Percentiles rank a stretch among this genome's conserved stretches.
These are phyloP conservation scores for Ogataea philodendri DNA, from an alignment of 805 yeast genomes.

Conservation along the genomic window DNA sequence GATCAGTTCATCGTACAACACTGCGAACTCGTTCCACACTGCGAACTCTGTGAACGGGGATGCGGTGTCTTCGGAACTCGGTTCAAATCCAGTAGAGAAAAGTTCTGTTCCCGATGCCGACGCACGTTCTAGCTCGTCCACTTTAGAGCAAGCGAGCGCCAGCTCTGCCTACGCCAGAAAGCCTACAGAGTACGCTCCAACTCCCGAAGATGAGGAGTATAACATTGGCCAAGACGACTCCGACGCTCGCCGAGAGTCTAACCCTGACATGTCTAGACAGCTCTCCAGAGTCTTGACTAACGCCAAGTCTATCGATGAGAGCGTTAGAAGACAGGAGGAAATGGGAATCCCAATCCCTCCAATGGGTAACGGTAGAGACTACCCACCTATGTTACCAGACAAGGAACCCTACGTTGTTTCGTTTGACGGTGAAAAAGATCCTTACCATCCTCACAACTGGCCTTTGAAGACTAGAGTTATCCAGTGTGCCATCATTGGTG, in stretches of 20 bases:
- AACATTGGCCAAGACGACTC: slow-evolving; percentile 4
- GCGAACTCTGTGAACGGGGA: slow-evolving; percentile 7
- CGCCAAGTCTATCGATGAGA: slow-evolving; percentile 30
- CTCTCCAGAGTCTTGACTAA: slow-evolving; percentile 45
- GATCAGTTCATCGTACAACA: slow-evolving; percentile 15
- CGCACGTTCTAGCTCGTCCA: slow-evolving; percentile 1
- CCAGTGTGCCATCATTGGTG: slow-evolving; percentile 47
- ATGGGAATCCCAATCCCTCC: slow-evolving; percentile 42
- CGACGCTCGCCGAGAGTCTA: slow-evolving; percentile 17
- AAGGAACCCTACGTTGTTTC: slow-evolving; percentile 60
- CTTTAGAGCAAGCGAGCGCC: slow-evolving; percentile 11
- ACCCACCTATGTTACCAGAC: slow-evolving; percentile 60
- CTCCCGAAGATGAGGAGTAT: slow-evolving; percentile 3
- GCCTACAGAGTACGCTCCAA: slow-evolving; percentile 14
- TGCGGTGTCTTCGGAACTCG: not conserved
- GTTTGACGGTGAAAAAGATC: slow-evolving; percentile 78
- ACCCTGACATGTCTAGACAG: slow-evolving; percentile 20
- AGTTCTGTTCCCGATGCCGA: not conserved
- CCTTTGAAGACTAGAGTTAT: slow-evolving; percentile 43
- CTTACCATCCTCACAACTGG: slow-evolving; percentile 81
- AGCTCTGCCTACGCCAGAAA: slow-evolving; percentile 7
- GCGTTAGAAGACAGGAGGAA: slow-evolving; percentile 32
- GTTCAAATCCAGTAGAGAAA: not conserved
- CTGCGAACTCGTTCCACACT: slow-evolving; percentile 17
- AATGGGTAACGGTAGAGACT: slow-evolving; percentile 68